Conservation (phyloP, 2,329 filamentous ascomycete genomes). For the Tolypocladium inflatum region DNA sequence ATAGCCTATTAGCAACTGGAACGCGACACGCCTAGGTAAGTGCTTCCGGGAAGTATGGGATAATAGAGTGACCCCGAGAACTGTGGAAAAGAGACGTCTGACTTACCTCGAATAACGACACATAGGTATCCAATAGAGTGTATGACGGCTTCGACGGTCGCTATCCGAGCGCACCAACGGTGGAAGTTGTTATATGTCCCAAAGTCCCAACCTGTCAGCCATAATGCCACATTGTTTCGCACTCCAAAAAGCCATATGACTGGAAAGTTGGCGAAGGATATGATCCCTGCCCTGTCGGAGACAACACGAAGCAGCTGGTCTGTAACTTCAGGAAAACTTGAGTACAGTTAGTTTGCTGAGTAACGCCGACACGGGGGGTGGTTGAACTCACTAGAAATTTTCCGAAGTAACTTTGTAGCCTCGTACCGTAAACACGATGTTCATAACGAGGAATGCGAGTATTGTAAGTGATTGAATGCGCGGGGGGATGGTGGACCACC, state of each 20-base stretch:
- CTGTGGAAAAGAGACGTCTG: neutral
- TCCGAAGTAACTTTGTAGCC: slow-evolving; percentile 27
- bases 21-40: no score
- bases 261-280: slow-evolving; percentile 55
- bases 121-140: slow-evolving; percentile 53
- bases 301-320: slow-evolving; percentile 41
- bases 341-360: neutral
- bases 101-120: slow-evolving; percentile 27
- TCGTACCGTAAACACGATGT: slow-evolving; percentile 22
- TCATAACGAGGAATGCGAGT: slow-evolving; percentile 25
- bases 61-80: no score
- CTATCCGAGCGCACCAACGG: slow-evolving; percentile 54
- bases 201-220: slow-evolving; percentile 61
- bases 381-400: slow-evolving; percentile 27
- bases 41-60: no score
- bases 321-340: slow-evolving; percentile 22
- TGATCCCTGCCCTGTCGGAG: slow-evolving; percentile 53
- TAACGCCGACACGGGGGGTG: slow-evolving; percentile 2
- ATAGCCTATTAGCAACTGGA: rapidly evolving
- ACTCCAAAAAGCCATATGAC: slow-evolving; percentile 58
- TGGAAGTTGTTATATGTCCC: slow-evolving; percentile 59
- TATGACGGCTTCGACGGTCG: slow-evolving; percentile 50
- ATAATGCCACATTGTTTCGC: slow-evolving; percentile 57
- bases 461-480: slow-evolving; percentile 32
- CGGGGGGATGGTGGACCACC: slow-evolving; percentile 34